Evolutionary conservation across 2,329 filamentous ascomycete species (phyloP).

Genomic region (Coccinonectria pachysandricola): DNA sequence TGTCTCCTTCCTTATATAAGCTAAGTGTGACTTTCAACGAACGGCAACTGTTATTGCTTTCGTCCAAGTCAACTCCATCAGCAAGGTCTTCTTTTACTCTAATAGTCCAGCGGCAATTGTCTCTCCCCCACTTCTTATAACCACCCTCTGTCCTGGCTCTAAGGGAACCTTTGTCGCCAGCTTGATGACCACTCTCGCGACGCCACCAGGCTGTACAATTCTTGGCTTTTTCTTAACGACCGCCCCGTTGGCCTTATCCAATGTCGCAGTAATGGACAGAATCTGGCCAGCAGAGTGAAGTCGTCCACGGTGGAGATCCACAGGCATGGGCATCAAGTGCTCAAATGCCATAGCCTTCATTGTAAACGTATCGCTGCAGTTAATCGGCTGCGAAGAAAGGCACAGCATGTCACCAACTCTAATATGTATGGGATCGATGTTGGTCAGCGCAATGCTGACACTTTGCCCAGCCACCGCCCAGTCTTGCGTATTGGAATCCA

Average conservation of each 20-base stretch:
- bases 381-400: conserved; percentile 54
- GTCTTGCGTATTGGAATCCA: conserved; percentile 61
- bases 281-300: conserved; percentile 72
- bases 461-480: conserved; percentile 94
- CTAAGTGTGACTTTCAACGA: too few relatives aligned
- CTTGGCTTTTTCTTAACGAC: conserved; percentile 73
- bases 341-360: conserved; percentile 85
- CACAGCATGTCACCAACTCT: conserved; percentile 82
- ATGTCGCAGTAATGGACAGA: conserved; percentile 54
- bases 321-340: conserved; percentile 74
- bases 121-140: conserved; percentile 68
- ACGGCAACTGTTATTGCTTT: too few relatives aligned
- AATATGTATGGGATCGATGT: conserved; percentile 77
- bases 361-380: conserved; percentile 62
- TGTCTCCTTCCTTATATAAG: too few relatives aligned
- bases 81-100: too few relatives aligned
- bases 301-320: conserved; percentile 81
- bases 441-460: conserved; percentile 68
- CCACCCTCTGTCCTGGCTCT: conserved; percentile 69
- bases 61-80: too few relatives aligned
- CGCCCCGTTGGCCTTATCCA: conserved; percentile 73
- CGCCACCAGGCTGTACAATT: conserved; percentile 67
- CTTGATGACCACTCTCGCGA: conserved; percentile 69
- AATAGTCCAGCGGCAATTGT: conserved; percentile 83
- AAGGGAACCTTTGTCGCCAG: conserved; percentile 66